Percentiles rank a stretch among this genome's conserved stretches.
These are phyloP conservation scores for Dichomitus squalens DNA, from an alignment of 1,284 basidiomycete genomes.

Conservation along the genomic window DNA sequence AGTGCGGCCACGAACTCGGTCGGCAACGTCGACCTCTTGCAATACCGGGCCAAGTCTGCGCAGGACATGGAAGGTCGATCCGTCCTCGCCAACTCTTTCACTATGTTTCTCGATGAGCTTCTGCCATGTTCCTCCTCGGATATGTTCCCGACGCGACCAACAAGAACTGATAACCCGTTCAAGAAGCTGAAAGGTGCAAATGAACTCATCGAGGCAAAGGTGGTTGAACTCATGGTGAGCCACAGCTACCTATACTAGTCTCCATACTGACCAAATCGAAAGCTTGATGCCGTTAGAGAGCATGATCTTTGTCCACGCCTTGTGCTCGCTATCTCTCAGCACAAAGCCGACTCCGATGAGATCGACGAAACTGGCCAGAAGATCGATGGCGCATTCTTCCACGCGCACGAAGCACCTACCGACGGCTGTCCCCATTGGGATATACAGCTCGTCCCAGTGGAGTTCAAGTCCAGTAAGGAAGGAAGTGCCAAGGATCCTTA, in stretches of 20 bases:
- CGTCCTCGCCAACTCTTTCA: neutral
- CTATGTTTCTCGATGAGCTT: neutral
- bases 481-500: neutral
- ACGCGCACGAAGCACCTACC: neutral
- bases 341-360: neutral
- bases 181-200: neutral
- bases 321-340: neutral
- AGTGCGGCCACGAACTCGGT: neutral
- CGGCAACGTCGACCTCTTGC: neutral
- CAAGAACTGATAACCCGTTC: neutral
- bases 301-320: neutral
- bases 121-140: neutral
- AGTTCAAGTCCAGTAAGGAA: neutral
- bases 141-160: neutral
- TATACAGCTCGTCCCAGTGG: slow-evolving; percentile 35
- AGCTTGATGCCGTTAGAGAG: neutral
- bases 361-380: neutral
- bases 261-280: neutral
- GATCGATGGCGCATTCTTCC: neutral
- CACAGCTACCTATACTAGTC: too few relatives aligned
- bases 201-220: neutral
- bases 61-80: neutral
- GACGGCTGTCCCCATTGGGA: slow-evolving; percentile 5
- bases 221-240: neutral
- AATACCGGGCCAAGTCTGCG: neutral